These are phyloP conservation scores for Arthrocladium fulminans DNA, from an alignment of 2,329 filamentous ascomycete species.

Conservation along the genomic window DNA sequence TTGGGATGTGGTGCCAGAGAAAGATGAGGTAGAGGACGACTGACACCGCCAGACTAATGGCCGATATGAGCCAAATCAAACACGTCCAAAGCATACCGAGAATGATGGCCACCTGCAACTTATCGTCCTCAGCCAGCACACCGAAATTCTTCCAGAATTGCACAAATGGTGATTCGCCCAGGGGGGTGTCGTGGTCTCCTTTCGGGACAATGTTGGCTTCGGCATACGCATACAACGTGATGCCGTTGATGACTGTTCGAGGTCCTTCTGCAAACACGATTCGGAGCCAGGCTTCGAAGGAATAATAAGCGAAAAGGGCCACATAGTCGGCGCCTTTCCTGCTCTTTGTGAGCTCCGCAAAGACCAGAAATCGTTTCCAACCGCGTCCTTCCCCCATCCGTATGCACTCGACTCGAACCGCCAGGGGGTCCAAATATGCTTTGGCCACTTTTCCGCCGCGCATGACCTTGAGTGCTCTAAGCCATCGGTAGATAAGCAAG, in stretches of 20 bases:
- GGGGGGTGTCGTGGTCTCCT: constrained; percentile 43
- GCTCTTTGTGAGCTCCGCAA: constrained; percentile 80
- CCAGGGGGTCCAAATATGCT: constrained; percentile 81
- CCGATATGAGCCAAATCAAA: constrained; percentile 76
- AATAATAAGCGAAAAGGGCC: constrained; percentile 85
- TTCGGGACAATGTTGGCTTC: constrained; percentile 60
- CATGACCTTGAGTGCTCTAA: constrained; percentile 73
- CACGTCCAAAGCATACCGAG: constrained; percentile 89
- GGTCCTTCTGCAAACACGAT: constrained; percentile 86
- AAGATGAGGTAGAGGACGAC: constrained; percentile 76
- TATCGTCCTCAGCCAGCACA: constrained; percentile 61
- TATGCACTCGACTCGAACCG: constrained; percentile 74
- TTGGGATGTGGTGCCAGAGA: constrained; percentile 84
- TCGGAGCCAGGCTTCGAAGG: constrained; percentile 73
- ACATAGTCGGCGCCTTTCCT: constrained; percentile 86
- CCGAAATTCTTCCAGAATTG: constrained; percentile 80
- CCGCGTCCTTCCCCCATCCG: constrained; percentile 65
- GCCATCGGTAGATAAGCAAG: constrained; percentile 69
- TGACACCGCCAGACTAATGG: constrained; percentile 63
- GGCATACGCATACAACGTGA: constrained; percentile 82
- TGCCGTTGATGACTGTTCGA: constrained; percentile 78
- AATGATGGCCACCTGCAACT: constrained; percentile 71
- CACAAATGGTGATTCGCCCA: constrained; percentile 55
- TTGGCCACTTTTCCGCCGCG: constrained; percentile 77
- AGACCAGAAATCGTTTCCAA: constrained; percentile 85